These are phyloP conservation scores for Manihot esculenta DNA, from an alignment of 441 rosid genomes.

Conservation along the genomic window DNA sequence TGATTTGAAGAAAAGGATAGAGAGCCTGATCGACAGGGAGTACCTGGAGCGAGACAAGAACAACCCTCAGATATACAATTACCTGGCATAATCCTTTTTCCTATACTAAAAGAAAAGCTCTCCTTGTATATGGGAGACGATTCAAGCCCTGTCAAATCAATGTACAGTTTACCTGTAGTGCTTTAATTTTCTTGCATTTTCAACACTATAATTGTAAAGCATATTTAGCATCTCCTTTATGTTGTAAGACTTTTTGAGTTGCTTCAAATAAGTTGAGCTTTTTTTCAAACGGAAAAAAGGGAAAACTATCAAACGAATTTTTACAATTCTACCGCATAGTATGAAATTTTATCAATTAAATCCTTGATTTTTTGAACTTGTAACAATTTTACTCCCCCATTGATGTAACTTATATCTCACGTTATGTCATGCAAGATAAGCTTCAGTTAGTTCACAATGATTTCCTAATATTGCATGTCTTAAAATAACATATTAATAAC, in stretches of 20 bases:
- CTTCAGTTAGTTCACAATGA: too few relatives aligned
- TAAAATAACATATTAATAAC: too few relatives aligned
- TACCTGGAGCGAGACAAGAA: slow-evolving; percentile 98
- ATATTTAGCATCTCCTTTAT: slow-evolving; percentile 23
- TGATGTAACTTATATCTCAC: too few relatives aligned
- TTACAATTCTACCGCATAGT: too few relatives aligned
- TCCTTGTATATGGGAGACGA: slow-evolving; percentile 24
- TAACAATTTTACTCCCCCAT: too few relatives aligned
- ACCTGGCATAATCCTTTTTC: slow-evolving; percentile 54
- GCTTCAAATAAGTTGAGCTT: slow-evolving; percentile 8
- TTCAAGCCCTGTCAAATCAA: slow-evolving; percentile 14
- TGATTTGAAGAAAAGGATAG: slow-evolving; percentile 99
- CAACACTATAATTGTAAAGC: slow-evolving; percentile 40
- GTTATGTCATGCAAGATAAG: too few relatives aligned
- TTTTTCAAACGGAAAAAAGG: too few relatives aligned
- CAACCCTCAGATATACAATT: slow-evolving; percentile 97
- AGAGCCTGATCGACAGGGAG: slow-evolving; percentile 94
- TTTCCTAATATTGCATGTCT: too few relatives aligned
- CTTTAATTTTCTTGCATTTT: slow-evolving; percentile 17
- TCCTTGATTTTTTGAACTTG: too few relatives aligned
- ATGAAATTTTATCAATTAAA: too few relatives aligned
- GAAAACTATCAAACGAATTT: too few relatives aligned
- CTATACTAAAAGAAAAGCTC: not conserved
- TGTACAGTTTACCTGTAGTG: slow-evolving; percentile 45
- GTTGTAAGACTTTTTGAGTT: slow-evolving; percentile 16